A percentile compares a stretch with the other conserved stretches of the same genome.
phyloP scores from a whole-genome alignment of 2,329 filamentous ascomycete species.

The Neofusicoccum cordaticola region DNA sequence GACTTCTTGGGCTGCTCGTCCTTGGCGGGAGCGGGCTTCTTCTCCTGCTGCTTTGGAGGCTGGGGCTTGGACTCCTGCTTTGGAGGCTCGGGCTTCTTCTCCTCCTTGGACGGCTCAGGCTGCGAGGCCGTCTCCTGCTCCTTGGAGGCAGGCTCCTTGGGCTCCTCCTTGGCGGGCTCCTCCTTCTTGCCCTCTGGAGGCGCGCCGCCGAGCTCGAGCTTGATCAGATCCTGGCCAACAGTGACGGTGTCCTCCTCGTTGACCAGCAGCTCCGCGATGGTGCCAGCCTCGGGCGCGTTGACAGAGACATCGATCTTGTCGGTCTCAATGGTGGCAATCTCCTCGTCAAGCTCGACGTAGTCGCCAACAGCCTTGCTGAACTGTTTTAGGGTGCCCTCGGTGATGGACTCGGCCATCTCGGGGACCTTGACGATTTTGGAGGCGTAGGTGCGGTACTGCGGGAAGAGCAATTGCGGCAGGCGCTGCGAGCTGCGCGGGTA shows the following conservation, averaged over 20 bases:
- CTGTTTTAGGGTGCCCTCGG: constrained; percentile 93
- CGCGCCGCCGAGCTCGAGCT: constrained; percentile 68
- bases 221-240: constrained; percentile 88
- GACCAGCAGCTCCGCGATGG: constrained; percentile 86
- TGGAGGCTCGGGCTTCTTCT: constrained; percentile 32
- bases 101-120: constrained; percentile 33
- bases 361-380: constrained; percentile 93
- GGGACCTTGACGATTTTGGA: constrained; percentile 90
- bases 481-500: constrained; percentile 30
- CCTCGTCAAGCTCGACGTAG: constrained; percentile 91
- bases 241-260: constrained; percentile 93
- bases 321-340: constrained; percentile 97
- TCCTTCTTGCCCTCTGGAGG: constrained; percentile 53
- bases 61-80: constrained; percentile 37
- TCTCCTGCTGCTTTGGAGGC: constrained; percentile 31
- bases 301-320: constrained; percentile 99
- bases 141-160: constrained; percentile 59
- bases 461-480: constrained; percentile 24
- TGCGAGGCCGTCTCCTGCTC: constrained; percentile 56
- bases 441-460: constrained; percentile 45
- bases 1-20: constrained; percentile 32
- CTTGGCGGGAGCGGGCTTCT: constrained; percentile 34
- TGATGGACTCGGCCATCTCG: constrained; percentile 98
- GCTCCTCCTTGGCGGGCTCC: constrained; percentile 51
- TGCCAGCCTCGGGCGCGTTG: constrained; percentile 87